Evolutionary conservation across 148 eudicot genomes (phyloP).

Genomic region (Spergularia marina): DNA sequence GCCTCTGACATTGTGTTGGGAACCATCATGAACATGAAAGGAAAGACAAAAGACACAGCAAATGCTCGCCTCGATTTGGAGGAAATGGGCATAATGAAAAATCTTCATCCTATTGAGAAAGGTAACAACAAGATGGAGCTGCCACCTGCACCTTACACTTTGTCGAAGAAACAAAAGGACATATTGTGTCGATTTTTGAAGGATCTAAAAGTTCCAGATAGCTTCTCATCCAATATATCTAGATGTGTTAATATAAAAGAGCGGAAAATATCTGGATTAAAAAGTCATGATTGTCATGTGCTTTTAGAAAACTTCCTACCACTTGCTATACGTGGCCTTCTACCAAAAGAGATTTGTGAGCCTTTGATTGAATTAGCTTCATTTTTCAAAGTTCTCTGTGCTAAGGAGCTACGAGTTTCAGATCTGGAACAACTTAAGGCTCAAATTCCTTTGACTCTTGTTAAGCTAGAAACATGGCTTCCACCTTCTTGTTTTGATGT

Average conservation of each 20-base stretch:
- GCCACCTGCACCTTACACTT: neutral
- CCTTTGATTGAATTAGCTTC: neutral
- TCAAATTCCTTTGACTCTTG: neutral
- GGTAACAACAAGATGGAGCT: neutral
- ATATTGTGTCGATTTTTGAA: neutral
- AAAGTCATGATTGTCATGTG: slow-evolving; percentile 14
- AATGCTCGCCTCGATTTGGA: neutral
- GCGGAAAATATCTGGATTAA: neutral
- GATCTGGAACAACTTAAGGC: neutral
- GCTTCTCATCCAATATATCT: slow-evolving; percentile 1
- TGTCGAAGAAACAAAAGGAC: neutral
- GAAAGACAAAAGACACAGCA: slow-evolving; percentile 10
- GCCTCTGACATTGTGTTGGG: neutral
- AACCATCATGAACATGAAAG: neutral
- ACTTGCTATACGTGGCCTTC: neutral
- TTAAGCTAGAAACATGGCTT: slow-evolving; percentile 14
- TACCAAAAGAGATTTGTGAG: neutral
- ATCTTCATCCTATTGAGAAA: neutral
- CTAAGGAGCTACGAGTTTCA: neutral
- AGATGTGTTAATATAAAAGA: neutral
- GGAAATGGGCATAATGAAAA: neutral
- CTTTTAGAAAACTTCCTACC: slow-evolving; percentile 1
- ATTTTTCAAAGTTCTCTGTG: slow-evolving; percentile 13
- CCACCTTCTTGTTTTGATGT: slow-evolving; percentile 17
- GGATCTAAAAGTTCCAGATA: slow-evolving; percentile 2